Base-by-base conservation (phyloP, 75 land plant species). In the Picea sitchensis region DNA sequence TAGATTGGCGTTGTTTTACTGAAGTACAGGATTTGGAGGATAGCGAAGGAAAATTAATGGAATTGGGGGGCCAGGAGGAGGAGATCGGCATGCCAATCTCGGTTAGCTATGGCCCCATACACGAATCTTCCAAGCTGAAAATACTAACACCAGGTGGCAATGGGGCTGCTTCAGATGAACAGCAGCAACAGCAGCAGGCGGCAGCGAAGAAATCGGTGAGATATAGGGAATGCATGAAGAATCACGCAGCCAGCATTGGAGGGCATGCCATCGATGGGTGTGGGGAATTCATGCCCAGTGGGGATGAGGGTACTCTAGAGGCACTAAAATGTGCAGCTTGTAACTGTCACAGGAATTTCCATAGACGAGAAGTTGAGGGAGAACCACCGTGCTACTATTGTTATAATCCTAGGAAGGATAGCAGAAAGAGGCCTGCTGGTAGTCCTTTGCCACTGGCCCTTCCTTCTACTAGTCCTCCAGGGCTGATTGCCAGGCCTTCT, bases 181-280 rank as follows among this genome's bases (percentile, higher is more conserved):
- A 69, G 47, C 71, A 51, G 56, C 76, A 51, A 59, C 61, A 77
- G 30, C 77, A 76, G 17, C 38, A 34, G 21, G 12, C 31, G 5
- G 31, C 31, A 14, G 32, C 69, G 13, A 81, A 82, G 84, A 72
- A 73, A 36, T 30, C 81, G 31, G 87, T 80, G 78, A 76, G 79
- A 83, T 89, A 89, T 83, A 65, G 90, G 21, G 90, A 89, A 67
- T 89, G 90, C 61, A 81, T 77, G 76, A 89, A 89, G 76, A 89
- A 89, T 71, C 90, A 88, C 76, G 90, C 90, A 12, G 89, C 82
- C 58, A 65, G 86, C 77, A 80, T 86, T 51, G 90, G 90, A 15
- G 84, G 86, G 3, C 82, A 89, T 61, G 90, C 89, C n/a, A 72
- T 84, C 18, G 90, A 89, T 57, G 90, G 90, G 73, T 89, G 90